Conservation (phyloP, 148 eudicot species). For the Polygonum aviculare region DNA sequence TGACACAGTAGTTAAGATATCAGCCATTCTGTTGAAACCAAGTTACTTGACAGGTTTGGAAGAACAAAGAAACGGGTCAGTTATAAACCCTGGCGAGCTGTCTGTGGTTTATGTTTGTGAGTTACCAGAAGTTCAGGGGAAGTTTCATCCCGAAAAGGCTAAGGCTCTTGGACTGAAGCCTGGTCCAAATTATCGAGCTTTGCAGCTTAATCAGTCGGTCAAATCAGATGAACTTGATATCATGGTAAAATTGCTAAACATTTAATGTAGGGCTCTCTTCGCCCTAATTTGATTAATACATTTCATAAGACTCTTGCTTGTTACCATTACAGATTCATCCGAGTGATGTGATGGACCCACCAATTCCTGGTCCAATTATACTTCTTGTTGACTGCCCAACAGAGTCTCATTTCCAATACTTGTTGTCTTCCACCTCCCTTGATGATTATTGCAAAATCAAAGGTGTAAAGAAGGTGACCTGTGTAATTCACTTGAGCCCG, state of each 20-base stretch:
- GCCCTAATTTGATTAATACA: background rate
- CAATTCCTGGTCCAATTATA: slow-evolving; percentile 79
- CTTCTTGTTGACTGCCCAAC: slow-evolving; percentile 93
- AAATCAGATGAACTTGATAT: slow-evolving; percentile 56
- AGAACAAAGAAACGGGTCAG: background rate
- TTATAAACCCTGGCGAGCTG: slow-evolving; percentile 59
- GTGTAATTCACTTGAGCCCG: slow-evolving; percentile 82
- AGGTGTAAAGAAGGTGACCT: slow-evolving; percentile 46
- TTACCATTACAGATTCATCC: slow-evolving; percentile 58
- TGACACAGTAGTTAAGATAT: slow-evolving; percentile 82
- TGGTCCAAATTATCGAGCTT: slow-evolving; percentile 74
- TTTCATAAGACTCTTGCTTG: slow-evolving; percentile 2
- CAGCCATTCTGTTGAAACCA: slow-evolving; percentile 75
- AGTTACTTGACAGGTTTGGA: slow-evolving; percentile 11
- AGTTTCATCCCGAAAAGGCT: slow-evolving; percentile 77
- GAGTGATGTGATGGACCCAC: slow-evolving; percentile 72
- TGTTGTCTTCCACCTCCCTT: slow-evolving; percentile 47
- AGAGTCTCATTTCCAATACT: slow-evolving; percentile 45
- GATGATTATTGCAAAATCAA: slow-evolving; percentile 32
- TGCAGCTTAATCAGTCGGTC: slow-evolving; percentile 66
- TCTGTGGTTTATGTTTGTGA: slow-evolving; percentile 80
- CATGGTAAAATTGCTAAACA: slow-evolving; percentile 38
- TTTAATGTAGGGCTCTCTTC: slow-evolving; percentile 8
- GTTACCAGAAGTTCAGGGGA: slow-evolving; percentile 80
- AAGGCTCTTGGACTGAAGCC: slow-evolving; percentile 70